A percentile compares a stretch with the other conserved stretches of the same genome.
Evolutionary conservation across 2,329 filamentous ascomycete genomes (phyloP).

Genomic region (Furcasterigmium sp.): DNA sequence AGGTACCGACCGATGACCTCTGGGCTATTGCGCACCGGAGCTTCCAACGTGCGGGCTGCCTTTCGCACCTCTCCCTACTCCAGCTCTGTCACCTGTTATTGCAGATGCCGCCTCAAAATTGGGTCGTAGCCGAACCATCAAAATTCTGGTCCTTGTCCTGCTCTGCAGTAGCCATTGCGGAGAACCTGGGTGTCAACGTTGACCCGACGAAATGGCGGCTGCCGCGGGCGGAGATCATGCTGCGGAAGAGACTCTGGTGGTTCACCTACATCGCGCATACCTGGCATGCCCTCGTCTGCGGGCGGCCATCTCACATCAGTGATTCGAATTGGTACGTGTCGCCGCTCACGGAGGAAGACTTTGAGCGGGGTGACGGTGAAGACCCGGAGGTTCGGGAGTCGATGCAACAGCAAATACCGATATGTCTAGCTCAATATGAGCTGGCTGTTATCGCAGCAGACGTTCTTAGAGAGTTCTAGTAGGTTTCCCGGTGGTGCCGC

Average conservation of each 20-base stretch:
- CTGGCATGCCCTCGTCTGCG: slow-evolving; percentile 14
- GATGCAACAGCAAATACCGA: slow-evolving; percentile 7
- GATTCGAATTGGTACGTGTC: slow-evolving; percentile 15
- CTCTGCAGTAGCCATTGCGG: slow-evolving; percentile 15
- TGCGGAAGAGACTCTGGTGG: slow-evolving; percentile 19
- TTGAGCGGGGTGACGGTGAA: slow-evolving; percentile 9
- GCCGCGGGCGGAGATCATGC: slow-evolving; percentile 14
- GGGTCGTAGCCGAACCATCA: slow-evolving; percentile 15
- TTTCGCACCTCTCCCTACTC: slow-evolving; percentile 14
- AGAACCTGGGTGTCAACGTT: slow-evolving; percentile 16
- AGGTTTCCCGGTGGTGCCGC: slow-evolving; percentile 1
- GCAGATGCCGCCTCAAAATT: slow-evolving; percentile 16
- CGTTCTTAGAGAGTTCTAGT: slow-evolving; percentile 18
- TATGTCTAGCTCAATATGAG: slow-evolving; percentile 15
- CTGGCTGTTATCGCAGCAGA: slow-evolving; percentile 15
- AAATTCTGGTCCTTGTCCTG: slow-evolving; percentile 17
- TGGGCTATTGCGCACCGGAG: slow-evolving; percentile 18
- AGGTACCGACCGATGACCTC: slow-evolving; percentile 17
- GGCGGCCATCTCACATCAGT: slow-evolving; percentile 15
- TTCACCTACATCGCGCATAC: slow-evolving; percentile 15
- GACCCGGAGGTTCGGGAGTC: slow-evolving; percentile 2
- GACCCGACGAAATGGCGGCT: slow-evolving; percentile 16
- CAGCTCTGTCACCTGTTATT: slow-evolving; percentile 17
- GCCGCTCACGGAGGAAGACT: slow-evolving; percentile 10
- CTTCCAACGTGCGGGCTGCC: slow-evolving; percentile 12